These are phyloP conservation scores for Zoysia japonica DNA, from an alignment of 176 grass and related monocot species.

Conservation along the genomic window DNA sequence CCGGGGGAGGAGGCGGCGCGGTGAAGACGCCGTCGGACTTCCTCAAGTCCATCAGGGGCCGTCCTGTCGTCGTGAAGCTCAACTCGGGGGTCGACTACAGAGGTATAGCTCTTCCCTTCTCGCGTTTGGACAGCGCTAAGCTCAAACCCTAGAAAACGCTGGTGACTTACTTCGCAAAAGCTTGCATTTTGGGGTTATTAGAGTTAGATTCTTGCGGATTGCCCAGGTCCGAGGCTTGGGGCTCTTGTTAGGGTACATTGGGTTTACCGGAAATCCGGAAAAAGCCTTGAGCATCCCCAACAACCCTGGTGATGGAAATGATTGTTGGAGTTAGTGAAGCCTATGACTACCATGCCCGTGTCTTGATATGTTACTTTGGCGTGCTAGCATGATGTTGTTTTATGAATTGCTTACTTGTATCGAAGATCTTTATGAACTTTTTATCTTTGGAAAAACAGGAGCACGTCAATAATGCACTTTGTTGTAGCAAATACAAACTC, in stretches of 20 bases:
- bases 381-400: not conserved
- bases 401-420: not conserved
- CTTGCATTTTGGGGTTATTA: not conserved
- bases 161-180: not conserved
- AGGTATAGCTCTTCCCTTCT: slow-evolving; percentile 40
- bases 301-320: not conserved
- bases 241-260: not conserved
- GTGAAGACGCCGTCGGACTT: slow-evolving; percentile 95
- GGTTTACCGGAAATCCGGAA: not conserved
- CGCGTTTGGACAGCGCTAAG: not conserved
- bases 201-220: not conserved
- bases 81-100: slow-evolving; percentile 95
- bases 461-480: not conserved
- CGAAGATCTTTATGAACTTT: not conserved
- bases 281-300: not conserved
- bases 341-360: not conserved
- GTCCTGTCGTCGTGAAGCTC: slow-evolving; percentile 94
- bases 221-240: not conserved
- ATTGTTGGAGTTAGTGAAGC: not conserved
- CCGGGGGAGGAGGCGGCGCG: slow-evolving; percentile 41
- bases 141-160: slow-evolving; percentile 35
- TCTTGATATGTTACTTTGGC: not conserved
- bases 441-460: not conserved
- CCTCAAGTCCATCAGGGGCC: slow-evolving; percentile 94
- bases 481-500: not conserved